Evolutionary conservation across 352 stramenopile genomes (phyloP).

Genomic region (Thraustochytrium striatum): DNA sequence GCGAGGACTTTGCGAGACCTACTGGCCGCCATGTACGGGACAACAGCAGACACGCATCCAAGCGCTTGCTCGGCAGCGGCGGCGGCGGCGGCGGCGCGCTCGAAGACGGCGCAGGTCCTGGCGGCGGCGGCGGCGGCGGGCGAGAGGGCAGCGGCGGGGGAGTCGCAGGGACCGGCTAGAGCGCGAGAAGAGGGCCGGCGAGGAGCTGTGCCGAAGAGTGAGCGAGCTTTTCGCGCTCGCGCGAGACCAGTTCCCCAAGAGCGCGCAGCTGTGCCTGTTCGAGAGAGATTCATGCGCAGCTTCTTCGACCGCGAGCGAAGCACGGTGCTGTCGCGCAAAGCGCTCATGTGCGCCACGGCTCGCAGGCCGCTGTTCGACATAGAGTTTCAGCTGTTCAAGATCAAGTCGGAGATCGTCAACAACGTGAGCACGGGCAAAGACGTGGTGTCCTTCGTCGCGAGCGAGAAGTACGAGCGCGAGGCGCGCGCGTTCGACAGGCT

Average conservation of each 20-base stretch:
- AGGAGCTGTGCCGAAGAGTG: neutral
- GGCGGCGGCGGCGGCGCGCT: neutral
- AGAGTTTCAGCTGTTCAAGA: constrained; percentile 20
- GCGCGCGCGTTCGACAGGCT: constrained; percentile 16
- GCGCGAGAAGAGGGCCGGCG: neutral
- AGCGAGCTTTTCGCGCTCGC: neutral
- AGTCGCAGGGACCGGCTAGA: neutral
- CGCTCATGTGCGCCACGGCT: neutral
- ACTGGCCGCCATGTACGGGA: neutral
- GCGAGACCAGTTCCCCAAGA: neutral
- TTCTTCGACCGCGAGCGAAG: constrained; percentile 35
- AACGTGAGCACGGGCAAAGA: constrained; percentile 19
- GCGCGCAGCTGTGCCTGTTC: constrained; percentile 27
- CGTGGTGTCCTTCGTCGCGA: constrained; percentile 26
- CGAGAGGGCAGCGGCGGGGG: too few species aligned
- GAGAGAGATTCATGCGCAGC: constrained; percentile 25
- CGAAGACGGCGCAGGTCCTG: neutral
- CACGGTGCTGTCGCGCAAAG: constrained; percentile 11
- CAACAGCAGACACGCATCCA: too few species aligned
- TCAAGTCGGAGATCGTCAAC: constrained; percentile 18
- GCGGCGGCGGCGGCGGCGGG: neutral
- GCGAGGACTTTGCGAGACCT: too few species aligned
- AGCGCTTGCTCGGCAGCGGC: too few species aligned
- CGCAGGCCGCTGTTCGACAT: constrained; percentile 17
- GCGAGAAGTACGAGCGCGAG: constrained; percentile 32